Percentiles rank a stretch among this genome's conserved stretches.
phyloP scores from a whole-genome alignment of 106 monocot species.

The Triglochin maritima region DNA sequence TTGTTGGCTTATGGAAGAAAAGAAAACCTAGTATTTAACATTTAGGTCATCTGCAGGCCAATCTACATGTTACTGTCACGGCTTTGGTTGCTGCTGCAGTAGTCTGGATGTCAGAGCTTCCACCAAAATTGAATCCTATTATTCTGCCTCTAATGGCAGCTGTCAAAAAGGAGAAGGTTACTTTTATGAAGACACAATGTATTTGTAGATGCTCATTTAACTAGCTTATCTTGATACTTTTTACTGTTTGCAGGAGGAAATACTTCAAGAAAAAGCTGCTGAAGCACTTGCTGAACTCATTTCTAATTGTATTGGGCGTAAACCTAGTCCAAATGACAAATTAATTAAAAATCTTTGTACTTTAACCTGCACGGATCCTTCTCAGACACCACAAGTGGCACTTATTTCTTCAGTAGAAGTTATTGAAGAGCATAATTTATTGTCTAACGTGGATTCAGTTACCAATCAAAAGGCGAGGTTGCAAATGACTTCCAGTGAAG shows the following conservation, averaged over 20 bases:
- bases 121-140: conserved; percentile 77
- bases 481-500: conserved; percentile 46
- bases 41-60: conserved; percentile 44
- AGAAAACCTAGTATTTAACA: background rate
- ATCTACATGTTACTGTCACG: conserved; percentile 85
- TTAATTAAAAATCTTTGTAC: conserved; percentile 75
- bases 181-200: background rate
- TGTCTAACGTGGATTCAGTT: conserved; percentile 27
- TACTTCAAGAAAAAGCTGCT: conserved; percentile 74
- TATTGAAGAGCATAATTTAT: conserved; percentile 68
- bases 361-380: conserved; percentile 67
- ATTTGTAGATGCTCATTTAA: background rate
- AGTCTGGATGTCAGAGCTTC: conserved; percentile 85
- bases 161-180: conserved; percentile 82
- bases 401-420: conserved; percentile 58
- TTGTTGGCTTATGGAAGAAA: background rate
- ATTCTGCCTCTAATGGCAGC: conserved; percentile 98
- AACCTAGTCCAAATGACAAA: conserved; percentile 92
- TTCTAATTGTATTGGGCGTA: conserved; percentile 73
- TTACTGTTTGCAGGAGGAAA: conserved; percentile 59
- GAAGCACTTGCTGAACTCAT: conserved; percentile 90
- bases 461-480: conserved; percentile 42
- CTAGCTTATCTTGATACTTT: background rate
- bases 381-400: conserved; percentile 76
- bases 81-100: conserved; percentile 75